phyloP scores from a whole-genome alignment of 208 protist genomes.

The Entamoeba nuttalli region DNA sequence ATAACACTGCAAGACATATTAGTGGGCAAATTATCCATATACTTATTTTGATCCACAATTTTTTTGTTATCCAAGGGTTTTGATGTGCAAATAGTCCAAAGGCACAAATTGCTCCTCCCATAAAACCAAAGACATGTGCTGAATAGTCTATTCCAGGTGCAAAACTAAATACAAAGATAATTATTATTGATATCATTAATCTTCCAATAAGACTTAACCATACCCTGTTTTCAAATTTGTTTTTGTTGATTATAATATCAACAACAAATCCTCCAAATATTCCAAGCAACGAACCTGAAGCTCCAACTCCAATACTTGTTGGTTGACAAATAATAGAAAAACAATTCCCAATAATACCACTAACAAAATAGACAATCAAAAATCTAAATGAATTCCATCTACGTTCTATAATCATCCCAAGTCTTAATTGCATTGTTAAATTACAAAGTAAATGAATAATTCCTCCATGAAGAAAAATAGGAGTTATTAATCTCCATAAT shows the following conservation, averaged over 20 bases:
- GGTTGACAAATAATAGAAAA: neutral
- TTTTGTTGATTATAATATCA: neutral
- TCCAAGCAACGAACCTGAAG: neutral
- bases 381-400: neutral
- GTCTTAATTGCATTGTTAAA: neutral
- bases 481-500: constrained; percentile 9
- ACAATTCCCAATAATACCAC: neutral
- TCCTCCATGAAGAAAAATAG: constrained; percentile 3
- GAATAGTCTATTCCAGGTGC: neutral
- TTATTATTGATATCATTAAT: neutral
- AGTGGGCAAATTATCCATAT: neutral
- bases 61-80: neutral
- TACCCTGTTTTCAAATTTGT: neutral
- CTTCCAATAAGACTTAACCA: neutral
- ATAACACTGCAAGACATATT: neutral
- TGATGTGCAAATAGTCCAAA: neutral
- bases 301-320: neutral
- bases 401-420: neutral
- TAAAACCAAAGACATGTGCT: neutral
- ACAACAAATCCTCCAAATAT: neutral
- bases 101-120: neutral
- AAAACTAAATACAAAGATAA: neutral
- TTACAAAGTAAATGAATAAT: constrained; percentile 1
- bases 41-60: neutral
- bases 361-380: neutral